Conservation (phyloP, 2,329 filamentous ascomycete genomes). For the Venturia carpophila region DNA sequence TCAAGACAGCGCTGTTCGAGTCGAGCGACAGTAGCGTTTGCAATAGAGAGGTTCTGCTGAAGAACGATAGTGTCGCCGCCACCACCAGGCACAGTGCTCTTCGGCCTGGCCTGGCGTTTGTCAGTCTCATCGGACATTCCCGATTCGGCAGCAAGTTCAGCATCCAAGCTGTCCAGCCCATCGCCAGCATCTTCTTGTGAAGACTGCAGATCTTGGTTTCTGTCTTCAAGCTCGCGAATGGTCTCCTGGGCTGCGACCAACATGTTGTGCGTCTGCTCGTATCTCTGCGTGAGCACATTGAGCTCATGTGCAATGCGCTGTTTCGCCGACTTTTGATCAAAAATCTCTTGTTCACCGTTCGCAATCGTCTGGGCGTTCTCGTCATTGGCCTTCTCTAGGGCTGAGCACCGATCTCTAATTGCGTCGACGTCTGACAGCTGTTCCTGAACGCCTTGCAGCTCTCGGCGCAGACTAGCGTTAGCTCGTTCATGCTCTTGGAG, state of each 20-base stretch:
- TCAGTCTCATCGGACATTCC: neutral
- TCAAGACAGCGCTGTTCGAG: constrained; percentile 20
- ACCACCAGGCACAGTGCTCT: neutral
- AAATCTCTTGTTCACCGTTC: constrained; percentile 45
- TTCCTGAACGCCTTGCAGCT: constrained; percentile 38
- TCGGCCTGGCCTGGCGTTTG: constrained; percentile 5
- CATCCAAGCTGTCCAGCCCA: constrained; percentile 30
- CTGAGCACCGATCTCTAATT: constrained; percentile 37
- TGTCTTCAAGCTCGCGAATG: constrained; percentile 40
- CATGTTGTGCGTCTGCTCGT: constrained; percentile 40
- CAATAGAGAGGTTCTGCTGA: constrained; percentile 17
- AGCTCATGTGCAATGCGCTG: constrained; percentile 43
- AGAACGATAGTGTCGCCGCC: constrained; percentile 17
- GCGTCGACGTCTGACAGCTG: constrained; percentile 38
- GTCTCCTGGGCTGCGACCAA: constrained; percentile 42
- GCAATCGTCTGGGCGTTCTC: constrained; percentile 43
- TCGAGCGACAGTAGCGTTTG: constrained; percentile 13
- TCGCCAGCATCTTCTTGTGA: constrained; percentile 23
- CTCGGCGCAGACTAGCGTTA: constrained; percentile 36
- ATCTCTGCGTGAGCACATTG: constrained; percentile 38
- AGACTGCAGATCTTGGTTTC: constrained; percentile 36
- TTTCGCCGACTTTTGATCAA: constrained; percentile 42
- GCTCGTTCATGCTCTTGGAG: constrained; percentile 41
- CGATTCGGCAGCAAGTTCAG: constrained; percentile 32
- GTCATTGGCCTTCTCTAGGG: constrained; percentile 43